Base-by-base conservation (phyloP, 352 stramenopile species). In the Phytopythium sindhum region DNA sequence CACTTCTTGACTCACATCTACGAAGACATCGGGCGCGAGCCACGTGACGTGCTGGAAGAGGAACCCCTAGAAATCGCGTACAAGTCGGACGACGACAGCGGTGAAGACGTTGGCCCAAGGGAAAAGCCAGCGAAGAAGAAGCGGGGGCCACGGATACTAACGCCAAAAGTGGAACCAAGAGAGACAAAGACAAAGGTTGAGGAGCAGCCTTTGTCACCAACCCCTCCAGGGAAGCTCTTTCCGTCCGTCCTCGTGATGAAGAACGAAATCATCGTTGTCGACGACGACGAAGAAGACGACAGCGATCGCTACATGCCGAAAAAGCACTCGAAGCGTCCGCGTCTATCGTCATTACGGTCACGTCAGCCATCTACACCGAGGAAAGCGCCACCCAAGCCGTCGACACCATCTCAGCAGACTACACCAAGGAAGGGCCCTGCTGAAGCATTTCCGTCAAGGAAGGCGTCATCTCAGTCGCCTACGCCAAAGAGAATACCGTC, bases 1-100 rank as follows among this genome's bases (percentile, higher is more conserved):
- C 72, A 79, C 44, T 57, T 60, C 33, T 55, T 54, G 26, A 69
- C 71, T 3, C 67, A 77, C 23, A 41, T 66, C 3, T 74, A 77
- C 47, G 67, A 67, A 24, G 48, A 31, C 12, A 59, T 73, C 23
- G 55, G 57, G 3, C 48, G 47, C 21, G 4, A 60, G 63, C 57
- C 35, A 39, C 26, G 35, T 23, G 54, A 55, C 19, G 41, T 45
- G 39, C 15, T 42, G 0, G 59, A 57, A 31, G 33, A 45, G 10
- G 62, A 62, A 37, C 28, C 23, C 23, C 61, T 37, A 55, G 44
- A 56, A 57, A 51, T 37, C 17, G 44, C 45, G 10, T 55, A 54
- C n/a, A 55, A 63, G 21, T 47, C 28, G 7, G 57, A 61, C 2
- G 24, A 53, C 6, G 24, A 63, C 17, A 44, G 45, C 4, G 57